Conservation (phyloP, 306 rosid genomes). For the Rosa rugosa region DNA sequence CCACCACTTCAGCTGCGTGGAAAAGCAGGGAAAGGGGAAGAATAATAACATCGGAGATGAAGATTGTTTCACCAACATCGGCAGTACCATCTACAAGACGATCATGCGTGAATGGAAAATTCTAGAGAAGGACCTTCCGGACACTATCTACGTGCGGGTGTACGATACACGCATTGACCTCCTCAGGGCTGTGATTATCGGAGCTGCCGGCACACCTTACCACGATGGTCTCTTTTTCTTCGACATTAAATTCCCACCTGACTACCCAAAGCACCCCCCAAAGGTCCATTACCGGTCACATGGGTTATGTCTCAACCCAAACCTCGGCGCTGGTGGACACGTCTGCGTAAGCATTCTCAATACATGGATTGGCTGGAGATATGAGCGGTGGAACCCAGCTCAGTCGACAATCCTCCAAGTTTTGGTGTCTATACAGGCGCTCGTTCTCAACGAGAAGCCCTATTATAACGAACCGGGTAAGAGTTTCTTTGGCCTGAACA, state of each 20-base stretch:
- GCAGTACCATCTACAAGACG: too few species aligned
- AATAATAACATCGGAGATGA: too few species aligned
- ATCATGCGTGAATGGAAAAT: too few species aligned
- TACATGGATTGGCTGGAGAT: slow-evolving; percentile 38
- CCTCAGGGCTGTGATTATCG: too few species aligned
- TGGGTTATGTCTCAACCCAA: slow-evolving; percentile 51
- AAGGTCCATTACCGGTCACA: slow-evolving; percentile 34
- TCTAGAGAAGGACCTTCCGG: too few species aligned
- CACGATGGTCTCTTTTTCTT: too few species aligned
- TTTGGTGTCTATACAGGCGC: slow-evolving; percentile 54
- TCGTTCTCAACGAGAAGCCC: slow-evolving; percentile 56
- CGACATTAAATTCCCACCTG: slow-evolving; percentile 15
- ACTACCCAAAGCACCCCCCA: slow-evolving; percentile 48
- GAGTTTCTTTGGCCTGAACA: too few species aligned
- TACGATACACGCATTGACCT: slow-evolving; percentile 38
- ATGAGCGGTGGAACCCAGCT: slow-evolving; percentile 46
- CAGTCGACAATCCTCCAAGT: slow-evolving; percentile 54
- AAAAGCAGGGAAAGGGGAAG: too few species aligned
- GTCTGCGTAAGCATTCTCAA: slow-evolving; percentile 63
- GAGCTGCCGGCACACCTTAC: too few species aligned
- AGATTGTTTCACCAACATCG: too few species aligned
- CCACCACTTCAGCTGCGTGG: too few species aligned
- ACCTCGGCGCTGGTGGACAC: slow-evolving; percentile 27
- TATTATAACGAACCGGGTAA: slow-evolving; percentile 40
- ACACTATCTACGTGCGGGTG: too few species aligned